Evolutionary conservation across 106 monocot species (phyloP).

Genomic region (Acorus gramineus): DNA sequence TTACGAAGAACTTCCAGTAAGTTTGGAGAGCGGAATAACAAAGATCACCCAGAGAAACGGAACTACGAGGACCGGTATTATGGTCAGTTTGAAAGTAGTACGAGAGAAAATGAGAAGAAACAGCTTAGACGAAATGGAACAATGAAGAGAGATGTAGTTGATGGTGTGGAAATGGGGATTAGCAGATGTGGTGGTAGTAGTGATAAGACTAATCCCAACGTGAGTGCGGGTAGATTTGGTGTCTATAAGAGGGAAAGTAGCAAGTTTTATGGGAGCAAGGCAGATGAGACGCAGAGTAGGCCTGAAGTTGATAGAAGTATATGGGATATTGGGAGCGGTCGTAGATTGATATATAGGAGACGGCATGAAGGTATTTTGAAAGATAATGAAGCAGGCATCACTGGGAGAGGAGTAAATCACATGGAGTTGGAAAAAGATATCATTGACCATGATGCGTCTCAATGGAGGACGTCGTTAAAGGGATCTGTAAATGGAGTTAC

Average conservation of each 20-base stretch:
- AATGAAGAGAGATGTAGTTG: no score
- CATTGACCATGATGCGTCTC: neutral
- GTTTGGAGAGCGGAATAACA: neutral
- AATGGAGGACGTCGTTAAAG: neutral
- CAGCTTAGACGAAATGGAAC: no score
- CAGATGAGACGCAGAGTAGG: constrained; percentile 1
- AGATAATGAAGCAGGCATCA: neutral
- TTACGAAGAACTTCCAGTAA: neutral
- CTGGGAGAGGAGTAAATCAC: neutral
- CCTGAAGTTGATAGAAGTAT: neutral
- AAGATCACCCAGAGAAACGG: no score
- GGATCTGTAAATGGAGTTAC: constrained; percentile 1
- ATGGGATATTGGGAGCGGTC: no score
- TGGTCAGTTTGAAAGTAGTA: no score
- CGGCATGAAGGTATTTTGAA: neutral
- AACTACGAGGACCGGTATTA: no score
- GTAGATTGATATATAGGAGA: neutral
- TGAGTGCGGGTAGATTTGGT: constrained; percentile 2
- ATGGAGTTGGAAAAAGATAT: neutral
- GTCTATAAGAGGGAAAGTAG: neutral
- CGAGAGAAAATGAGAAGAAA: no score
- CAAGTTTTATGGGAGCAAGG: neutral
- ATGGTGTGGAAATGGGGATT: no score
- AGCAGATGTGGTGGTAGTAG: no score
- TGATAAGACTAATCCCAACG: neutral